phyloP scores from a whole-genome alignment of 192 early-diverging fungal species.

The Paraglomus brasilianum region DNA sequence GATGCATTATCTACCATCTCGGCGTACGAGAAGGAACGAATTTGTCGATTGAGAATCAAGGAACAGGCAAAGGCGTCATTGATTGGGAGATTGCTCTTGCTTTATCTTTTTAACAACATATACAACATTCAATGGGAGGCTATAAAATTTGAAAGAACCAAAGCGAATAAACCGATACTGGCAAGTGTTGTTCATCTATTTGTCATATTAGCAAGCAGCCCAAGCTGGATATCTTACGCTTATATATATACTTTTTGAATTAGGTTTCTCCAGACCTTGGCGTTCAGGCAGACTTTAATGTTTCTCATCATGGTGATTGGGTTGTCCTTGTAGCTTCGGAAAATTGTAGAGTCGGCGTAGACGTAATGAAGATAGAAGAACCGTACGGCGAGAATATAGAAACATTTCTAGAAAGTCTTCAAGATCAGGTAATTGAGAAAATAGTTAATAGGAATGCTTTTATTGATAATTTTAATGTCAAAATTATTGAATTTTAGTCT shows the following conservation, averaged over 20 bases:
- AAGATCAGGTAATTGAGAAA: constrained; percentile 37
- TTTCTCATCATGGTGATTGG: constrained; percentile 62
- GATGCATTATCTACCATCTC: not conserved
- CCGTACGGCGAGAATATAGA: constrained; percentile 37
- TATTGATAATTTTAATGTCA: not conserved
- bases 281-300: constrained; percentile 40
- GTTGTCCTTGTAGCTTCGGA: constrained; percentile 50
- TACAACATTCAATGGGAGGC: constrained; percentile 12
- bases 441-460: not conserved
- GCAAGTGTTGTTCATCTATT: not conserved
- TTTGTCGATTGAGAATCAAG: not conserved
- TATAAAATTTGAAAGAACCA: constrained; percentile 22
- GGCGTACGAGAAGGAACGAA: constrained; percentile 18
- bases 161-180: constrained; percentile 28
- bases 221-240: not conserved
- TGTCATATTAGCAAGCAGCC: not conserved
- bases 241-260: not conserved
- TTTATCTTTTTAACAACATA: constrained; percentile 15
- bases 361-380: constrained; percentile 49
- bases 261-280: not conserved
- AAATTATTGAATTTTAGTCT: not conserved
- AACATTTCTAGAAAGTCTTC: constrained; percentile 37
- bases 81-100: constrained; percentile 28
- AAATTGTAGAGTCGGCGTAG: constrained; percentile 43
- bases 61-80: constrained; percentile 3